Evolutionary conservation across 2,329 filamentous ascomycete genomes (phyloP).

Genomic region (Xylaria sp.): DNA sequence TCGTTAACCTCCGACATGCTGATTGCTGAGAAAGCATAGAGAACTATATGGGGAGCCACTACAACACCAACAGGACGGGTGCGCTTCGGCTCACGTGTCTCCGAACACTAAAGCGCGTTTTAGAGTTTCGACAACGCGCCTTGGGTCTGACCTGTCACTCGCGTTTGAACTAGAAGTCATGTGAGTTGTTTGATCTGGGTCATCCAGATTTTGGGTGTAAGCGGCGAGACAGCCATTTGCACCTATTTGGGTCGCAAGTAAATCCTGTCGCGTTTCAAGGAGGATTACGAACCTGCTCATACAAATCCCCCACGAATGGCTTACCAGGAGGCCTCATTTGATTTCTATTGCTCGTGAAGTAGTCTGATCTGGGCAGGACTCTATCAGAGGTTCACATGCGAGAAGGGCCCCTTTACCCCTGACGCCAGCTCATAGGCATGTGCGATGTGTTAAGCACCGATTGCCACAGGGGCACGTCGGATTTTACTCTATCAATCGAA

Average conservation of each 20-base stretch:
- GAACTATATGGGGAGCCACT: constrained; percentile 9
- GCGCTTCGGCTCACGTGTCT: constrained; percentile 23
- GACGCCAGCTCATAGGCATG: neutral
- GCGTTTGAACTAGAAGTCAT: neutral
- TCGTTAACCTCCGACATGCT: constrained; percentile 29
- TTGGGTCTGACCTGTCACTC: neutral
- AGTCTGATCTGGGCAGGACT: neutral
- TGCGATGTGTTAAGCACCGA: neutral
- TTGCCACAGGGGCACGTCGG: neutral
- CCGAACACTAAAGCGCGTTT: constrained; percentile 22
- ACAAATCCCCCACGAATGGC: neutral
- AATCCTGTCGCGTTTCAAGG: constrained; percentile 5
- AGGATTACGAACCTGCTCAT: neutral
- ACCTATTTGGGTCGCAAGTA: neutral
- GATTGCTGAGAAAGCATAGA: constrained; percentile 17
- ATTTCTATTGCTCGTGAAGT: neutral
- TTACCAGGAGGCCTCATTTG: neutral
- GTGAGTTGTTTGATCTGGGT: neutral
- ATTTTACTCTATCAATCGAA: neutral
- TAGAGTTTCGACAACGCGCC: constrained; percentile 1
- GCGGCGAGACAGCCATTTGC: neutral
- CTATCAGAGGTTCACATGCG: neutral
- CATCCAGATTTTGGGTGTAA: constrained; percentile 1
- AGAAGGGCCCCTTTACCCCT: neutral
- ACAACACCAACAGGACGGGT: neutral